These are phyloP conservation scores for Phanerochaete carnosa DNA, from an alignment of 768 basidiomycete species.

Conservation along the genomic window DNA sequence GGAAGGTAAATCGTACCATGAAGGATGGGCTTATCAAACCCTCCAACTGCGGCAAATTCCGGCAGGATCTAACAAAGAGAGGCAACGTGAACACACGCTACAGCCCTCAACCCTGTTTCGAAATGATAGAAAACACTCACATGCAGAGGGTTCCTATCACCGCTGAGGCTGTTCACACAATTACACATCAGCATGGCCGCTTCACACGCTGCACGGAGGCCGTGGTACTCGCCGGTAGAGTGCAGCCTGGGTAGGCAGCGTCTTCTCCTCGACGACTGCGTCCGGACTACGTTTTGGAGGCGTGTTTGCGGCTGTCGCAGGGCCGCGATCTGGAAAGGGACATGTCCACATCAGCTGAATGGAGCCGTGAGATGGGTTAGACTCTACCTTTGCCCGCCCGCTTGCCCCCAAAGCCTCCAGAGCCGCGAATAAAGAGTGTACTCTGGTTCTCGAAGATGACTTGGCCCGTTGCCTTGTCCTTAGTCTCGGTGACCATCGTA, in stretches of 20 bases:
- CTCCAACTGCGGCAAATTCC: conserved; percentile 92
- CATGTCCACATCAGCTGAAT: not conserved
- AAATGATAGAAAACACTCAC: not conserved
- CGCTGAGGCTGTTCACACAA: conserved; percentile 64
- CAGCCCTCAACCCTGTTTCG: not conserved
- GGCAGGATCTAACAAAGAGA: conserved; percentile 67
- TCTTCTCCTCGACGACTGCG: conserved; percentile 86
- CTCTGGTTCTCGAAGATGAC: conserved; percentile 90
- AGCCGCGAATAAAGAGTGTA: conserved; percentile 88
- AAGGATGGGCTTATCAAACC: conserved; percentile 87
- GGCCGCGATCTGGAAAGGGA: conserved; percentile 68
- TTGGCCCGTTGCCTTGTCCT: conserved; percentile 73
- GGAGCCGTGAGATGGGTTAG: not conserved
- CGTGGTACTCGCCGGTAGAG: conserved; percentile 68
- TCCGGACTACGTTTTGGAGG: conserved; percentile 86
- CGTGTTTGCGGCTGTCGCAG: conserved; percentile 78
- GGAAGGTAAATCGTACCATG: conserved; percentile 42
- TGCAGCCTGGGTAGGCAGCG: conserved; percentile 77
- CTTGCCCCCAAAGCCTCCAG: conserved; percentile 96
- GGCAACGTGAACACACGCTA: not conserved
- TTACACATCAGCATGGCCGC: not conserved
- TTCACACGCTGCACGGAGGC: not conserved
- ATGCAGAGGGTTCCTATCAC: conserved; percentile 81
- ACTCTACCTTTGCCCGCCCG: conserved; percentile 67
- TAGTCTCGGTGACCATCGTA: conserved; percentile 73